A percentile compares a stretch with the other conserved stretches of the same genome.
phyloP scores from a whole-genome alignment of 371 early-diverging fungal genomes.

The Rhizopus arrhizus region DNA sequence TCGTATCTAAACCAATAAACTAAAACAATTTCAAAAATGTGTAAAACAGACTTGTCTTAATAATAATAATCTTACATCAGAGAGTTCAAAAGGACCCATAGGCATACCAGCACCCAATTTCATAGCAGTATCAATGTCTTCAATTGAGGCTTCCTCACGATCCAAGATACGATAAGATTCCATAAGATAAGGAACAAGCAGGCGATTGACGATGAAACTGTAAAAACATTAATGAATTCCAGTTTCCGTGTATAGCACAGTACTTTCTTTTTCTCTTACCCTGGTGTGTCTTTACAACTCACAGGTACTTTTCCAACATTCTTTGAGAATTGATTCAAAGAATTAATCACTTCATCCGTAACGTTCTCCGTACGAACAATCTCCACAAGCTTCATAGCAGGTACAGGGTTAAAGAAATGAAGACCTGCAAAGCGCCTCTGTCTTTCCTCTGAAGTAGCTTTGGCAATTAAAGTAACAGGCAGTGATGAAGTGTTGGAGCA shows the following conservation, averaged over 20 bases:
- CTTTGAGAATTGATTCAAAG: constrained; percentile 67
- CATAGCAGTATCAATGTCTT: constrained; percentile 96
- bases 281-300: constrained; percentile 96
- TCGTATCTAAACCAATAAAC: constrained; percentile 96
- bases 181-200: constrained; percentile 95
- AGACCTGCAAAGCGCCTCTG: constrained; percentile 78
- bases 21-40: constrained; percentile 16
- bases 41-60: background rate
- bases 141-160: constrained; percentile 84
- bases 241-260: background rate
- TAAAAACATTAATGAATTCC: background rate
- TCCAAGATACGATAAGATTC: constrained; percentile 91
- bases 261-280: constrained; percentile 53
- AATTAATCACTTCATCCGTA: constrained; percentile 58
- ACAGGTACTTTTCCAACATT: constrained; percentile 87
- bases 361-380: constrained; percentile 79
- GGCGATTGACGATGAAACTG: constrained; percentile 94
- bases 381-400: constrained; percentile 97
- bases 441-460: constrained; percentile 58
- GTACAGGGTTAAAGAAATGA: constrained; percentile 97
- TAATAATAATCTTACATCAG: constrained; percentile 66
- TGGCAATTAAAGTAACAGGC: constrained; percentile 82
- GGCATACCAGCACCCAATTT: constrained; percentile 98
- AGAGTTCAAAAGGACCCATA: constrained; percentile 95
- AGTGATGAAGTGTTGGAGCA: constrained; percentile 92